Conservation (phyloP, 192 early-diverging fungal species). For the Gorgonomyces haynaldii region DNA sequence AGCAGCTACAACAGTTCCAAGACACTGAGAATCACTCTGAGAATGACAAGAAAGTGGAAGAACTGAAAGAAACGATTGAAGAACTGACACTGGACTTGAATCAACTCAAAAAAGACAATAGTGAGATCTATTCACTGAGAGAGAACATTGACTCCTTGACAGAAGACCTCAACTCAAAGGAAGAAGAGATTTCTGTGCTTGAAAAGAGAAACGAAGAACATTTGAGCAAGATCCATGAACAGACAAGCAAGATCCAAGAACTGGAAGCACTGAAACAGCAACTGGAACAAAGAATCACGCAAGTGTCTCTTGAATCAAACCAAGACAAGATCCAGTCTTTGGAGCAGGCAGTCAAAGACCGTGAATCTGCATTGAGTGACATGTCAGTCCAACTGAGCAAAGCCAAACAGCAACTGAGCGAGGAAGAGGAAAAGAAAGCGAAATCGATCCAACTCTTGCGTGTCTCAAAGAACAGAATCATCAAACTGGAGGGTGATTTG, state of each 20-base stretch:
- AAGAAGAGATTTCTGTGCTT: too few relatives aligned
- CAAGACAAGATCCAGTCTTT: background rate
- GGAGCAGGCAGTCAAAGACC: background rate
- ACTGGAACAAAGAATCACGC: background rate
- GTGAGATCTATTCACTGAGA: too few relatives aligned
- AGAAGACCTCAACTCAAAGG: too few relatives aligned
- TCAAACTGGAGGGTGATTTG: constrained; percentile 38
- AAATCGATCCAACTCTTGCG: constrained; percentile 46
- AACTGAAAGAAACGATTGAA: background rate
- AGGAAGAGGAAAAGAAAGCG: constrained; percentile 47
- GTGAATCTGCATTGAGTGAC: background rate
- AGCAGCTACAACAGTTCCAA: too few relatives aligned
- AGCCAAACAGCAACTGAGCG: constrained; percentile 13
- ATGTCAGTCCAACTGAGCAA: constrained; percentile 1
- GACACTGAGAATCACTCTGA: too few relatives aligned
- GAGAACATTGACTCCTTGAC: too few relatives aligned
- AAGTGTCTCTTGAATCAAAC: background rate
- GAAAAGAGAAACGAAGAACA: too few relatives aligned
- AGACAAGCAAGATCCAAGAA: too few relatives aligned
- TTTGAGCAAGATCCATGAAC: too few relatives aligned
- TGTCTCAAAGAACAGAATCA: constrained; percentile 35
- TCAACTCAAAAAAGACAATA: background rate
- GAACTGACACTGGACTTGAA: background rate
- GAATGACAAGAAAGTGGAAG: background rate
- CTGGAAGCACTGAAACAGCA: too few relatives aligned